A percentile compares a stretch with the other conserved stretches of the same genome.
phyloP scores from a whole-genome alignment of 148 eudicot species.

The Gaultheria prostrata region DNA sequence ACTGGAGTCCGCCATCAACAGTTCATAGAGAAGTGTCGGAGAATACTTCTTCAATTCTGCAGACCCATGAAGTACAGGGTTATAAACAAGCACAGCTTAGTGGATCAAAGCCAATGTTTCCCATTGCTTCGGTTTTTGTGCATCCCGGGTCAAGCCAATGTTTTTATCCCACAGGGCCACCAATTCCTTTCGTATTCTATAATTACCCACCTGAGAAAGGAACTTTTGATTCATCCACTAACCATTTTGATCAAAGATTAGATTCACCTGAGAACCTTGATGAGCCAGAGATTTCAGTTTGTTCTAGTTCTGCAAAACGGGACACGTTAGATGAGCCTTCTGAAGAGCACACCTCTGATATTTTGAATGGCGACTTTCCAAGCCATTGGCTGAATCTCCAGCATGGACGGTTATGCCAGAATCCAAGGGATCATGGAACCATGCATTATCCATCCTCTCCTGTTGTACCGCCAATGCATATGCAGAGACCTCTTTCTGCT shows the following conservation, averaged over 20 bases:
- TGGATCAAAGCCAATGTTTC: constrained; percentile 29
- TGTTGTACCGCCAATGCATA: constrained; percentile 33
- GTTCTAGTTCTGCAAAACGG: constrained; percentile 20
- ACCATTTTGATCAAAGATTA: constrained; percentile 15
- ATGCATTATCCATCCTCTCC: constrained; percentile 30
- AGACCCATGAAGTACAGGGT: constrained; percentile 24
- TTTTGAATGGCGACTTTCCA: constrained; percentile 48
- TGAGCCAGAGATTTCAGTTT: constrained; percentile 19
- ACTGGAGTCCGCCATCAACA: constrained; percentile 31
- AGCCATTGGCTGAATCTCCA: constrained; percentile 59
- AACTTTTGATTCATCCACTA: constrained; percentile 12
- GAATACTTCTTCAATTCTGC: constrained; percentile 22
- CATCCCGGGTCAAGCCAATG: constrained; percentile 37
- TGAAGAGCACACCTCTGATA: constrained; percentile 39
- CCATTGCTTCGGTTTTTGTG: constrained; percentile 30
- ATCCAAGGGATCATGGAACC: constrained; percentile 30
- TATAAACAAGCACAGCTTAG: constrained; percentile 23
- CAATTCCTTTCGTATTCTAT: constrained; percentile 37
- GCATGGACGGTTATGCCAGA: constrained; percentile 55
- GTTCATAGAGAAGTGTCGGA: constrained; percentile 16
- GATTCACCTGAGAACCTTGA: constrained; percentile 25
- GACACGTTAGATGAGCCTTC: constrained; percentile 23
- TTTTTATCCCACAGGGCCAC: constrained; percentile 48
- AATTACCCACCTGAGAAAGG: constrained; percentile 30
- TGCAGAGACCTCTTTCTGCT: constrained; percentile 31